Base-by-base conservation (phyloP, 371 early-diverging fungal genomes). In the Circinella umbellata region DNA sequence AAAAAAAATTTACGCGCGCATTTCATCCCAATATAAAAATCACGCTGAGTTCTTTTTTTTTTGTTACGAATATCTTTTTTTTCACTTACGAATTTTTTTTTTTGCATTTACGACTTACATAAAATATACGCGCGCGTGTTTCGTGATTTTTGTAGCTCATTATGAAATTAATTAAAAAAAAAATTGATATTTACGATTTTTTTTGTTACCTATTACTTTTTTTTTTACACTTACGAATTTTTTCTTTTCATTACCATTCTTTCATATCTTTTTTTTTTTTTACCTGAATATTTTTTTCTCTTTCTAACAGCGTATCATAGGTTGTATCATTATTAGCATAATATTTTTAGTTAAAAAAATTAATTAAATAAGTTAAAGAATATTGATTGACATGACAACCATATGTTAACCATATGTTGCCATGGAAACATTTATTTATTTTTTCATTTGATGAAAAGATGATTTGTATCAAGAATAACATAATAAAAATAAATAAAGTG, bases 21-120 rank as follows among this genome's bases (percentile, higher is more conserved):
- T 27, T 27, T 27, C 27, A 27, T 27, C 27, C 27, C 27, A 27
- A 27, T 27, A 27, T 27, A 27, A 18, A 61, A 9, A 9, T 11
- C 48, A 46, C 39, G 48, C 39, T 63, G 63, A 39, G 18, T 65
- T 66, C 34, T 54, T 67, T 67, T 61, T 68, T 60, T 61, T 61
- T 61, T 37, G 7, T 36, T 65, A 13, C 46, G 55, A 57, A n/a
- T n/a, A n/a, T n/a, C n/a, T 17, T 61, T 49, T 20, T 35, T 49
- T 49, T 64, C 49, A 42, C 49, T 49, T 18, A 36, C 18, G 34
- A 61, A 55, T 69, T 69, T 69, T 64, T 69, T 42, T 18, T 14
- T n/a, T n/a, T 27, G 27, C 27, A 42, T 11, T 42, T 42, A 42
- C 42, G 2, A 42, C 51, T 15, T 15, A 13, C 27, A 27, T 27